Base-by-base conservation (phyloP, 2,329 filamentous ascomycete species). In the Hypoxylon rubiginosum region DNA sequence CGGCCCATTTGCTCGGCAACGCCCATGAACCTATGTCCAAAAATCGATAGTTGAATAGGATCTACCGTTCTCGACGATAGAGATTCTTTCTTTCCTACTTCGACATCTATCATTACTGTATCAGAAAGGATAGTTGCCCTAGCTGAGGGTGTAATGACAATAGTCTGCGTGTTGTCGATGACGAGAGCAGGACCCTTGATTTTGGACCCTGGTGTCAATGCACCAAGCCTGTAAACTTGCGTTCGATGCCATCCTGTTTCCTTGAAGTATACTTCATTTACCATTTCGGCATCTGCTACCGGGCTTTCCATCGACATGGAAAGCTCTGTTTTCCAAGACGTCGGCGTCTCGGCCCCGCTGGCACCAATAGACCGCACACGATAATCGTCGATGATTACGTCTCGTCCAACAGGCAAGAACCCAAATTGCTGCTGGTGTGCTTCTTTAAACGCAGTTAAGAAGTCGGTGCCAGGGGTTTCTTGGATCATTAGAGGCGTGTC, bases 361-460 rank as follows among this genome's bases (percentile, higher is more conserved):
- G 93, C 96, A 49, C 93, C 94, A 67, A 97, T 97, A 9, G 93
- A 93, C 59, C 94, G 86, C 4, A 94, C 92, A 36, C 94, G 90
- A 2, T 97, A 91, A 77, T 97, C 94, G 68, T 97, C 94, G 6
- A 97, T 85, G 46, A 97, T 94, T 58, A 97, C 92, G 71, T 97
- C 92, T 57, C 94, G 85, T 64, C 96, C 92, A 19, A 87, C 84
- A 3, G 97, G 83, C 0, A 92, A 96, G 74, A 97, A 97, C 0
- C 94, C 93, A 75, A 97, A 97, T 75, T 97, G 94, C 74, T 95
- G 93, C 56, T 93, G 90, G 75, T 97, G 94, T 71, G 97, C 92
- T 72, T 89, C 89, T 32, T 96, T 83, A 74, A 97, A 97, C 0
- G 92, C 93, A 69, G 90, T 86, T 86, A 91, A 13, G 85, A 81